phyloP scores from a whole-genome alignment of 768 basidiomycete genomes.

The Boletus sp. region DNA sequence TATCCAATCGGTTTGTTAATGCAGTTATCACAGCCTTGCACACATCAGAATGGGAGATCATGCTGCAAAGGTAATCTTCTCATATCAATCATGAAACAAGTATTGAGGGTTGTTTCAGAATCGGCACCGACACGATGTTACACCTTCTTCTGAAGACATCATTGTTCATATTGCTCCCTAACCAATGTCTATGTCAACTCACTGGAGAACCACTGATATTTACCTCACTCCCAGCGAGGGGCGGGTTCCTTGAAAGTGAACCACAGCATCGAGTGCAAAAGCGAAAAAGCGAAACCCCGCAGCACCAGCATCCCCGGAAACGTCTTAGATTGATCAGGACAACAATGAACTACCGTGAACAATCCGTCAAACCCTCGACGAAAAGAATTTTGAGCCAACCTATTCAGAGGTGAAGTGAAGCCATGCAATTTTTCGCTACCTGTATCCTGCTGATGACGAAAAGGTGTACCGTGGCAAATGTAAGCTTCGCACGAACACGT shows the following conservation, averaged over 20 bases:
- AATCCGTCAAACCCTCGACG: conserved; percentile 1
- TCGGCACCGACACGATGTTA: conserved; percentile 74
- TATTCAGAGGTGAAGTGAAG: conserved; percentile 19
- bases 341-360: not conserved
- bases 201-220: conserved; percentile 68
- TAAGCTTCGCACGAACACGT: conserved; percentile 51
- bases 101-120: conserved; percentile 41
- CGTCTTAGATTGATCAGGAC: conserved; percentile 21
- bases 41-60: conserved; percentile 60
- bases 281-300: conserved; percentile 19
- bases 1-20: conserved; percentile 67
- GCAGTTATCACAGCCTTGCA: conserved; percentile 68
- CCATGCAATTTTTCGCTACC: not conserved
- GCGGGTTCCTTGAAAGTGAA: conserved; percentile 12
- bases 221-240: conserved; percentile 27
- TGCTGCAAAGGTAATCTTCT: conserved; percentile 55
- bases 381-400: conserved; percentile 9
- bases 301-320: conserved; percentile 25
- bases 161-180: conserved; percentile 75
- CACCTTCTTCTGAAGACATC: conserved; percentile 76
- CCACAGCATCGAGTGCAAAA: conserved; percentile 12
- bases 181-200: conserved; percentile 83
- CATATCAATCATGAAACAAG: not conserved
- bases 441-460: conserved; percentile 5
- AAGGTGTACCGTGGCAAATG: conserved; percentile 48